phyloP scores from a whole-genome alignment of 2,329 filamentous ascomycete species.

The Phaeoacremonium minimum region DNA sequence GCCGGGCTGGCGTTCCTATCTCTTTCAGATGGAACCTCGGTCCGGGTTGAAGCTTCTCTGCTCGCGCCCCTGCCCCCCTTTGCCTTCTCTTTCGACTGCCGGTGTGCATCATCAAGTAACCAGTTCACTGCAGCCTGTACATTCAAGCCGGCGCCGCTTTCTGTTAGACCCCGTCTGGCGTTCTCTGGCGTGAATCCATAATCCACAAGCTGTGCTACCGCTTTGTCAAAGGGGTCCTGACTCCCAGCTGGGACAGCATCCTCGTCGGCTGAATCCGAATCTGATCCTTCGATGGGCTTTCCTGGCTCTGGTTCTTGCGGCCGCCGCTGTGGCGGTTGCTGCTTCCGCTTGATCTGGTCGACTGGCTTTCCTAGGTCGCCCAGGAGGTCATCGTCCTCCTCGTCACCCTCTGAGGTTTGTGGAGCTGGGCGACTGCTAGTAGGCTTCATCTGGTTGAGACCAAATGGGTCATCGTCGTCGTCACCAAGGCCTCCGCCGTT shows the following conservation, averaged over 20 bases:
- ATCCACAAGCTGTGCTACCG: slow-evolving; percentile 84
- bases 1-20: slow-evolving; percentile 42
- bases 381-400: slow-evolving; percentile 62
- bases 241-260: slow-evolving; percentile 26
- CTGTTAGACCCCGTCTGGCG: slow-evolving; percentile 72
- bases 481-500: slow-evolving; percentile 36
- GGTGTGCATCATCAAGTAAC: slow-evolving; percentile 87
- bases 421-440: slow-evolving; percentile 20
- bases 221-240: slow-evolving; percentile 67
- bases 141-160: slow-evolving; percentile 74
- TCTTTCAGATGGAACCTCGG: slow-evolving; percentile 17
- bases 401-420: slow-evolving; percentile 18
- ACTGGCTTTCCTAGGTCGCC: slow-evolving; percentile 62
- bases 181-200: slow-evolving; percentile 91
- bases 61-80: slow-evolving; percentile 16
- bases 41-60: too few relatives aligned
- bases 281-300: slow-evolving; percentile 50
- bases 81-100: slow-evolving; percentile 71
- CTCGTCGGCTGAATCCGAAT: slow-evolving; percentile 43
- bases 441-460: slow-evolving; percentile 60
- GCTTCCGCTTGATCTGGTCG: slow-evolving; percentile 54
- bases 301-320: slow-evolving; percentile 42
- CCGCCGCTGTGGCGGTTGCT: slow-evolving; percentile 19
- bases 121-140: slow-evolving; percentile 85
- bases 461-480: slow-evolving; percentile 88